These are phyloP conservation scores for Stephania japonica DNA, from an alignment of 164 flowering plant species.

Conservation along the genomic window DNA sequence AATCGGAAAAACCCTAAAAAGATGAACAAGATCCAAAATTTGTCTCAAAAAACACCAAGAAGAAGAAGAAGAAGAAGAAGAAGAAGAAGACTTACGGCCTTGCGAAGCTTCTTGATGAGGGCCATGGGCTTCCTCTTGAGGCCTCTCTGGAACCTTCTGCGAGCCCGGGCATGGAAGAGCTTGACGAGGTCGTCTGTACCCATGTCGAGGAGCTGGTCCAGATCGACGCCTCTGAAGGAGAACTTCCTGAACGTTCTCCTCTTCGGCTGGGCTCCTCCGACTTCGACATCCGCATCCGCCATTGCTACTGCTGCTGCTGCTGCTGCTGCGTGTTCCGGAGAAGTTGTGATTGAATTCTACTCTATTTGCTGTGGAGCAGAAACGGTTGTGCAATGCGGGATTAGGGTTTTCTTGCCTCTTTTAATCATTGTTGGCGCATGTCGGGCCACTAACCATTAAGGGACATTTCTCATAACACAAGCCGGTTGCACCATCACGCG, in stretches of 20 bases:
- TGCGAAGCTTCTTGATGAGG: conserved; percentile 65
- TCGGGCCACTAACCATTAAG: too few species aligned
- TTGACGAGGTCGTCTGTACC: conserved; percentile 66
- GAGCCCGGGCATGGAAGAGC: conserved; percentile 60
- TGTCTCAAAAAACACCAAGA: neutral
- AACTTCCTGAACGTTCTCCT: conserved; percentile 84
- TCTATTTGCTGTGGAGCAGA: too few species aligned
- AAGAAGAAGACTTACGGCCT: conserved; percentile 35
- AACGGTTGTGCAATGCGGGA: too few species aligned
- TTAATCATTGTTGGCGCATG: too few species aligned
- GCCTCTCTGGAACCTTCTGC: conserved; percentile 68
- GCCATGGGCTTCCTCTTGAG: conserved; percentile 71
- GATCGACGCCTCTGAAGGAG: conserved; percentile 61
- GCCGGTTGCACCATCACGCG: too few species aligned
- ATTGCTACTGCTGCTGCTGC: conserved; percentile 1
- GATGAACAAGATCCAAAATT: neutral
- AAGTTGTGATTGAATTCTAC: too few species aligned
- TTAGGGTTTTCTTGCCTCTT: too few species aligned
- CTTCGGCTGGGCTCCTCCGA: conserved; percentile 41
- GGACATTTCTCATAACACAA: too few species aligned
- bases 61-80: too few species aligned
- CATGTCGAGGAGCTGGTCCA: conserved; percentile 73
- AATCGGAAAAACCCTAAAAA: neutral
- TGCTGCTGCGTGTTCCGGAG: too few species aligned
- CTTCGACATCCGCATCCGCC: conserved; percentile 48